Evolutionary conservation across 441 rosid genomes (phyloP).

Genomic region (Viola pubescens): DNA sequence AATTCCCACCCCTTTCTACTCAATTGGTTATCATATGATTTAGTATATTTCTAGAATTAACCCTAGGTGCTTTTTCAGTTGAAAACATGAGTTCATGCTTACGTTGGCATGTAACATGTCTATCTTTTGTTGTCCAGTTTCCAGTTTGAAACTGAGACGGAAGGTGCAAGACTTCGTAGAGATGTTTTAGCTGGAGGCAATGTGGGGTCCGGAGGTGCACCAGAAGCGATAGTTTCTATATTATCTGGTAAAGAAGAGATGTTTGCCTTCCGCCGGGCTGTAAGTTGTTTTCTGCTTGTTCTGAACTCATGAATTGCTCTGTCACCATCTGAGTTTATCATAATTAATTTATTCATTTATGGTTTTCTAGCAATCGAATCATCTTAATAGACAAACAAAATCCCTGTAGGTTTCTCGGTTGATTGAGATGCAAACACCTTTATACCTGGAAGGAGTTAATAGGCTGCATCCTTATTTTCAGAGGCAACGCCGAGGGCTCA

Average conservation of each 20-base stretch:
- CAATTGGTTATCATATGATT: too few relatives aligned
- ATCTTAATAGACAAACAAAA: too few relatives aligned
- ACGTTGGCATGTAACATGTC: too few relatives aligned
- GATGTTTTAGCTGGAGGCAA: conserved; percentile 11
- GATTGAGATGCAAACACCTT: conserved; percentile 86
- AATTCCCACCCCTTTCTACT: too few relatives aligned
- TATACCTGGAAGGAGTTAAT: conserved; percentile 63
- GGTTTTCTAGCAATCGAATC: too few relatives aligned
- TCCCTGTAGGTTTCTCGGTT: conserved; percentile 63
- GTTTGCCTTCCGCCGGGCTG: conserved; percentile 90
- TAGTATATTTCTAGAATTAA: too few relatives aligned
- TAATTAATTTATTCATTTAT: too few relatives aligned
- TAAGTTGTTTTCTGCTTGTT: conserved; percentile 31
- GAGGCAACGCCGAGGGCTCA: conserved; percentile 20
- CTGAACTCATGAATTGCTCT: background rate
- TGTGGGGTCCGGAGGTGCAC: conserved; percentile 14
- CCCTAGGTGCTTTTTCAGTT: too few relatives aligned
- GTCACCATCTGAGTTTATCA: background rate
- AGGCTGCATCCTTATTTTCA: conserved; percentile 61
- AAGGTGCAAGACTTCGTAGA: too few relatives aligned
- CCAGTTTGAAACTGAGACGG: too few relatives aligned
- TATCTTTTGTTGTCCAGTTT: too few relatives aligned
- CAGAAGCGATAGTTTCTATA: conserved; percentile 61
- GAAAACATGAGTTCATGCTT: too few relatives aligned
- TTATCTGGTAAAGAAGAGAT: conserved; percentile 82